Evolutionary conservation across 1,284 basidiomycete genomes (phyloP).

Genomic region (Bondarzewia mesenterica): DNA sequence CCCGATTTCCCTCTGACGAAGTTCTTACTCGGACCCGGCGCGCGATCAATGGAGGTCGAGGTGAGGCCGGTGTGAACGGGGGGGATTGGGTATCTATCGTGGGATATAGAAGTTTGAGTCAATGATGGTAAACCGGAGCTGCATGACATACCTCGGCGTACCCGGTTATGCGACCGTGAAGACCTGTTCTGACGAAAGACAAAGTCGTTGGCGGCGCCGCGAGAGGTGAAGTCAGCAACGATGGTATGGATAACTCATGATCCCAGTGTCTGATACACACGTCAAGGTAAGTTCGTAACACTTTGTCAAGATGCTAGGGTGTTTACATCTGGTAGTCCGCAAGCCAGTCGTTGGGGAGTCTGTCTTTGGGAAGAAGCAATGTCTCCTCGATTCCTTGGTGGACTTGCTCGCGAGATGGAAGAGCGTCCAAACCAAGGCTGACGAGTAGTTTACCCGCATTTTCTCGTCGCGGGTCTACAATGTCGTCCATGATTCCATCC

Average conservation of each 20-base stretch:
- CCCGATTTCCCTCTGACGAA: constrained; percentile 93
- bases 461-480: constrained; percentile 34
- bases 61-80: constrained; percentile 53
- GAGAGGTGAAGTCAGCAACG: constrained; percentile 55
- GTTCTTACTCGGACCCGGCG: constrained; percentile 67
- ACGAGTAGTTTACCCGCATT: constrained; percentile 35
- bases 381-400: constrained; percentile 60
- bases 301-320: not conserved
- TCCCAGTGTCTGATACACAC: constrained; percentile 58
- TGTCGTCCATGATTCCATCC: constrained; percentile 32
- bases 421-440: constrained; percentile 39
- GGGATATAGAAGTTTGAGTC: not conserved
- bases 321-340: constrained; percentile 69
- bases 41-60: constrained; percentile 79
- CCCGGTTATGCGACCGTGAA: constrained; percentile 74
- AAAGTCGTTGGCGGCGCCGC: constrained; percentile 74
- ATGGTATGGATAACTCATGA: constrained; percentile 47
- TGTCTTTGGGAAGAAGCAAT: constrained; percentile 56
- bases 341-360: constrained; percentile 63
- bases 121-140: not conserved
- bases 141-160: constrained; percentile 56
- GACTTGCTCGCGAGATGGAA: constrained; percentile 52
- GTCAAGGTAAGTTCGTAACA: constrained; percentile 6
- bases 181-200: constrained; percentile 68
- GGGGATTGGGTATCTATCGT: constrained; percentile 39